Conservation (phyloP, 495 filamentous ascomycete species). For the Neurospora discreta region DNA sequence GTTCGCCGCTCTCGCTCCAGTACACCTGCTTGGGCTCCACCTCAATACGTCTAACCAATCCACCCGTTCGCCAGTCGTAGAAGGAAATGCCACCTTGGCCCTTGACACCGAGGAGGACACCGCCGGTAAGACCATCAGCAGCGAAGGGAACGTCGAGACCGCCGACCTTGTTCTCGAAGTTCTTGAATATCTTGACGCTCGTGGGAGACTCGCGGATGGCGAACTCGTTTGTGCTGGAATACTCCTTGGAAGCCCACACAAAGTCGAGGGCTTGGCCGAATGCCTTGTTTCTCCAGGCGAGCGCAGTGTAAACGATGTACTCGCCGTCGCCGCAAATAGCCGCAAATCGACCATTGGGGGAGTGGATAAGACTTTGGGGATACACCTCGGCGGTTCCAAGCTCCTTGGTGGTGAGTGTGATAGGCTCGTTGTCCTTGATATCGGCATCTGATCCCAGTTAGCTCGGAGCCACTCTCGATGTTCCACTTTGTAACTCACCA, state of each 20-base stretch:
- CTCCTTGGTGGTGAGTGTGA: constrained; percentile 84
- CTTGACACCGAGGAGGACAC: constrained; percentile 87
- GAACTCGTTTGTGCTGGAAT: constrained; percentile 82
- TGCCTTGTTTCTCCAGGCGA: constrained; percentile 95
- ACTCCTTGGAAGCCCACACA: constrained; percentile 89
- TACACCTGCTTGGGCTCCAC: constrained; percentile 89
- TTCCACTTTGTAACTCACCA: constrained; percentile 27
- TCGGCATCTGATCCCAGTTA: constrained; percentile 43
- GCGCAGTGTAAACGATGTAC: constrained; percentile 95
- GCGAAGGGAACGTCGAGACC: constrained; percentile 93
- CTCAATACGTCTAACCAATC: constrained; percentile 85
- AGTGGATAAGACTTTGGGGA: constrained; percentile 85
- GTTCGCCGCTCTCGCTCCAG: constrained; percentile 93
- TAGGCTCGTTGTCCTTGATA: constrained; percentile 78
- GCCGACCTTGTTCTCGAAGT: constrained; percentile 86
- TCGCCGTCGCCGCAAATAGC: constrained; percentile 96
- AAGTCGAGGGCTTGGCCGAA: constrained; percentile 95
- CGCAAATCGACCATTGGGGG: constrained; percentile 95
- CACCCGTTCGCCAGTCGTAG: constrained; percentile 90
- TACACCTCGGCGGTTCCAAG: constrained; percentile 94
- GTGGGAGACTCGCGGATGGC: constrained; percentile 89
- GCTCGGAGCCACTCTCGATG: background rate
- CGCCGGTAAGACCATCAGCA: constrained; percentile 81
- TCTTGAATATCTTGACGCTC: constrained; percentile 92
- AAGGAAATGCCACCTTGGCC: constrained; percentile 90